Conservation (phyloP, 2,329 filamentous ascomycete species). For the Samsoniella hepiali region DNA sequence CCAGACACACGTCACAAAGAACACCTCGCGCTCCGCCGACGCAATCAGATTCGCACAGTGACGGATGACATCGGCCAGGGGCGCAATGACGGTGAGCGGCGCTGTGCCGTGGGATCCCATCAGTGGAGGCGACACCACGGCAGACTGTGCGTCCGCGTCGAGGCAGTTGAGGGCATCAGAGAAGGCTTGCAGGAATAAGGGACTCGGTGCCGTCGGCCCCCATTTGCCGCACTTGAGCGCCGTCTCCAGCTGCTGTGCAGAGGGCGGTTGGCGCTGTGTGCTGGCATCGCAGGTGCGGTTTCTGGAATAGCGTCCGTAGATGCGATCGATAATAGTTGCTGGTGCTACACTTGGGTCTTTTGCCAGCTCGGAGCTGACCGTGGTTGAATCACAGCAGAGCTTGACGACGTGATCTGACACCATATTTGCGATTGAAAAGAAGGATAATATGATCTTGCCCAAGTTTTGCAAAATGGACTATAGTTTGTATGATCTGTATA, state of each 20-base stretch:
- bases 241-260: conserved; percentile 42
- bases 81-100: conserved; percentile 63
- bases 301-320: conserved; percentile 43
- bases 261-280: conserved; percentile 25
- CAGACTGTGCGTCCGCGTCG: conserved; percentile 47
- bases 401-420: conserved; percentile 39
- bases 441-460: no score
- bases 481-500: no score
- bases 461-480: no score
- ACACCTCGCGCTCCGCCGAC: conserved; percentile 67
- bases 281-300: conserved; percentile 20
- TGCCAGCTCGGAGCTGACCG: conserved; percentile 57
- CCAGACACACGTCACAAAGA: conserved; percentile 76
- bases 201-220: conserved; percentile 59
- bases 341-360: conserved; percentile 51
- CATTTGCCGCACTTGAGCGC: conserved; percentile 64
- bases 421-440: conserved; percentile 22
- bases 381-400: conserved; percentile 50
- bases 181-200: conserved; percentile 66
- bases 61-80: conserved; percentile 60
- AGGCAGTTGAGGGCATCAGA: conserved; percentile 60
- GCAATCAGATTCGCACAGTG: conserved; percentile 77
- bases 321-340: conserved; percentile 49
- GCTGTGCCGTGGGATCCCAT: conserved; percentile 57
- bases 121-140: conserved; percentile 50